Evolutionary conservation across 2,329 filamentous ascomycete genomes (phyloP), one percentile per base, ranked within the genome.

Genomic region (Xylaria sp.): DNA sequence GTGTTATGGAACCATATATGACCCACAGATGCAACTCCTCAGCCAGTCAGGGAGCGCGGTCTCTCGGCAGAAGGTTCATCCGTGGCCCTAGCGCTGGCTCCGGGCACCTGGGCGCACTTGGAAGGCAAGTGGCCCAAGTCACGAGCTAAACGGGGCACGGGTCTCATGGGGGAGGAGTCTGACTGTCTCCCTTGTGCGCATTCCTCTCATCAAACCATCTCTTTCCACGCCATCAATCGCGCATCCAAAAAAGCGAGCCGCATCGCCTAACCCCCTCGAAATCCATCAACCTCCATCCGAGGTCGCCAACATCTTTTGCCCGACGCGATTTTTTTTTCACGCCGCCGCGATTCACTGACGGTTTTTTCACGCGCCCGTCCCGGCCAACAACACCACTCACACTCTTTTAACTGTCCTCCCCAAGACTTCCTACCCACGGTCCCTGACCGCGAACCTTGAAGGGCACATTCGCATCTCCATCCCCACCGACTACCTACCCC

Each of bases 211-310:
- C 70, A 73, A 73, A 72, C 71, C 71, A 73, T 70, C 71, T 72
- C 70, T 70, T 71, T 71, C 72, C 73, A 75, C 78, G 78, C 79
- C 79, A 79, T 78, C 79, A 77, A 79, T 77, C 83, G 83, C 84
- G 83, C 83, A 86, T 86, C 83, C 70, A 73, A 78, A 82, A 84
- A 84, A 84, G 82, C 70, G 72, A 75, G 72, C 73, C 73, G 72
- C 72, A 84, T 84, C 83, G 80, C 82, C 82, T 82, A 79, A 83
- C 81, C 82, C 78, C 81, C 80, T 82, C 80, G 80, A 80, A 81
- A 82, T 82, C 77, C 83, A 86, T 86, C 83, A 78, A 82, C 78
- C 78, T 76, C 80, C 83, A 85, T 86, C 83, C 78, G 76, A 77
- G 82, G 78, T 80, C 76, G 76, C 78, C 78, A 78, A 79, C 77